Percentiles rank a stretch among this genome's conserved stretches.
Conservation (phyloP, 352 stramenopile genomes). For the Phytophthora sp. region DNA sequence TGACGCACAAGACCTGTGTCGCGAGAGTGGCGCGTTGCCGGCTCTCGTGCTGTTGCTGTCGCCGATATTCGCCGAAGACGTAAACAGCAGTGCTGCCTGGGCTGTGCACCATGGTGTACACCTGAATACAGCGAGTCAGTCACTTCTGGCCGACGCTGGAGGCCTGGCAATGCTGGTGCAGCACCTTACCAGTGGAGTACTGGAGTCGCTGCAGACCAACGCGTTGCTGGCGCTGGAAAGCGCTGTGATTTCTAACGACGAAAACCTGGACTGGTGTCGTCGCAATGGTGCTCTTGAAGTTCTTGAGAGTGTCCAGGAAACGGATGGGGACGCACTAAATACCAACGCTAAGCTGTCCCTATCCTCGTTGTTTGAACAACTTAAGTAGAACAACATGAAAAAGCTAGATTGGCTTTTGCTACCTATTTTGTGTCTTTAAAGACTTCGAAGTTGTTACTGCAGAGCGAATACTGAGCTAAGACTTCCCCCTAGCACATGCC, state of each 20-base stretch:
- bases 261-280: slow-evolving; percentile 57
- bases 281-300: slow-evolving; percentile 45
- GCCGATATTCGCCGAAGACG: slow-evolving; percentile 65
- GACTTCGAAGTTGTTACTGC: slow-evolving; percentile 2
- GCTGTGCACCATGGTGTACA: slow-evolving; percentile 75
- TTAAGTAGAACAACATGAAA: slow-evolving; percentile 35
- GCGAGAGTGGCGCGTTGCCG: slow-evolving; percentile 59
- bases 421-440: slow-evolving; percentile 12
- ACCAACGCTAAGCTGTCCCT: slow-evolving; percentile 60
- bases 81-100: slow-evolving; percentile 76
- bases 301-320: slow-evolving; percentile 51
- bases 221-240: slow-evolving; percentile 72
- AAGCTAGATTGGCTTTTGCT: slow-evolving; percentile 5
- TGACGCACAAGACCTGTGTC: slow-evolving; percentile 58
- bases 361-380: slow-evolving; percentile 49
- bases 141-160: slow-evolving; percentile 62
- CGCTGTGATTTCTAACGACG: slow-evolving; percentile 47
- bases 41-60: slow-evolving; percentile 71
- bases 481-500: neutral
- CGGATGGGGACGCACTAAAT: slow-evolving; percentile 59
- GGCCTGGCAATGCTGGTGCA: slow-evolving; percentile 65
- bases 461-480: neutral
- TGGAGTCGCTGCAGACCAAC: slow-evolving; percentile 73
- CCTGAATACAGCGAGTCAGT: slow-evolving; percentile 68
- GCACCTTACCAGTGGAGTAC: slow-evolving; percentile 41